phyloP scores from a whole-genome alignment of 495 filamentous ascomycete species.

The Delitschia confertaspora region DNA sequence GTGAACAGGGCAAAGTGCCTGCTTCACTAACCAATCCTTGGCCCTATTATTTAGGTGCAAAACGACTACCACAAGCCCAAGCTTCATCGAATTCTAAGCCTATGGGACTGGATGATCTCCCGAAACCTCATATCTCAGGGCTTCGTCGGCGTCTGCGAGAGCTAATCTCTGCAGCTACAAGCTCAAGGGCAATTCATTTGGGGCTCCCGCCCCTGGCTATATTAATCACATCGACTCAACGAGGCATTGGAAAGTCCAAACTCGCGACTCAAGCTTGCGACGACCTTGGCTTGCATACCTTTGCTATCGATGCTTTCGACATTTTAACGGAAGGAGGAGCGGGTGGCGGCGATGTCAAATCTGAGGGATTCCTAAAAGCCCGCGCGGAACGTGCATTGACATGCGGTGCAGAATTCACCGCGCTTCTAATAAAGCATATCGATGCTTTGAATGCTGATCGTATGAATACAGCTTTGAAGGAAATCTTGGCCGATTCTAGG shows the following conservation, averaged over 20 bases:
- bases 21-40: conserved; percentile 64
- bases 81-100: neutral
- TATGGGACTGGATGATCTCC: conserved; percentile 27
- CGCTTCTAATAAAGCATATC: conserved; percentile 76
- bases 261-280: conserved; percentile 66
- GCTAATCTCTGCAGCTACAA: conserved; percentile 78
- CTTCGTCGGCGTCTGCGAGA: conserved; percentile 72
- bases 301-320: conserved; percentile 85
- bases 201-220: conserved; percentile 82
- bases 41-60: conserved; percentile 76
- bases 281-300: conserved; percentile 84
- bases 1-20: conserved; percentile 66
- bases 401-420: conserved; percentile 74
- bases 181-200: conserved; percentile 74
- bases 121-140: conserved; percentile 49
- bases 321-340: conserved; percentile 81
- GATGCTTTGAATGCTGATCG: conserved; percentile 86
- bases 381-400: conserved; percentile 79
- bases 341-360: conserved; percentile 83
- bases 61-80: conserved; percentile 39
- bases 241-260: conserved; percentile 81
- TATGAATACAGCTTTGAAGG: conserved; percentile 72
- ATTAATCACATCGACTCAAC: conserved; percentile 78
- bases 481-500: conserved; percentile 61
- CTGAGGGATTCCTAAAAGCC: conserved; percentile 77